Evolutionary conservation across 1,284 basidiomycete species (phyloP).

Genomic region (Cryptococcus sp.): DNA sequence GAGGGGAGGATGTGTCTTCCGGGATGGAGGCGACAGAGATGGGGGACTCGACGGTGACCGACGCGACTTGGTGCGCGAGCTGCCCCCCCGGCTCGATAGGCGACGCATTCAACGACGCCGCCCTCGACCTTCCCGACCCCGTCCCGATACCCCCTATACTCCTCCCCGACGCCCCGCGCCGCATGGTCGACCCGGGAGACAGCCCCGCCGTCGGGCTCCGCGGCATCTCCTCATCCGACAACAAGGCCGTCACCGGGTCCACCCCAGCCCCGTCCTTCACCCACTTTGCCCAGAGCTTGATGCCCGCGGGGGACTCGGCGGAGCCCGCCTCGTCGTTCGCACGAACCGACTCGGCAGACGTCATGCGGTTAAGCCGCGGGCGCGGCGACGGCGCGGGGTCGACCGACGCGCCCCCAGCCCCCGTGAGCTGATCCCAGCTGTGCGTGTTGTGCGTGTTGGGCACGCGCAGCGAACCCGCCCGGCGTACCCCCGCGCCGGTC

Average conservation of each 20-base stretch:
- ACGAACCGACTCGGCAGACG: conserved; percentile 32
- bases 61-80: too few species aligned
- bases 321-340: conserved; percentile 28
- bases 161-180: not conserved
- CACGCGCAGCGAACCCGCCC: conserved; percentile 35
- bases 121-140: not conserved
- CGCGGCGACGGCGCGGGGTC: not conserved
- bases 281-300: conserved; percentile 40
- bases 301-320: conserved; percentile 25
- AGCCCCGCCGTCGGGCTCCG: conserved; percentile 8
- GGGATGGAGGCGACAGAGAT: not conserved
- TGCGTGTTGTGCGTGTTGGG: conserved; percentile 13
- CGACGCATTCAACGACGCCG: not conserved
- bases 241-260: conserved; percentile 15
- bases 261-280: conserved; percentile 14
- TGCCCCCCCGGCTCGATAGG: not conserved
- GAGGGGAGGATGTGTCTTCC: not conserved
- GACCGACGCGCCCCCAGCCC: conserved; percentile 1
- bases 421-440: conserved; percentile 7
- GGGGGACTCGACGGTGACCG: too few species aligned
- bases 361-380: conserved; percentile 22
- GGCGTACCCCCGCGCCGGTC: conserved; percentile 15
- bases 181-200: conserved; percentile 12
- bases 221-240: conserved; percentile 17
- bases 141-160: not conserved